Conservation (phyloP, 1,284 basidiomycete genomes). For the Rhodotorula sp. region DNA sequence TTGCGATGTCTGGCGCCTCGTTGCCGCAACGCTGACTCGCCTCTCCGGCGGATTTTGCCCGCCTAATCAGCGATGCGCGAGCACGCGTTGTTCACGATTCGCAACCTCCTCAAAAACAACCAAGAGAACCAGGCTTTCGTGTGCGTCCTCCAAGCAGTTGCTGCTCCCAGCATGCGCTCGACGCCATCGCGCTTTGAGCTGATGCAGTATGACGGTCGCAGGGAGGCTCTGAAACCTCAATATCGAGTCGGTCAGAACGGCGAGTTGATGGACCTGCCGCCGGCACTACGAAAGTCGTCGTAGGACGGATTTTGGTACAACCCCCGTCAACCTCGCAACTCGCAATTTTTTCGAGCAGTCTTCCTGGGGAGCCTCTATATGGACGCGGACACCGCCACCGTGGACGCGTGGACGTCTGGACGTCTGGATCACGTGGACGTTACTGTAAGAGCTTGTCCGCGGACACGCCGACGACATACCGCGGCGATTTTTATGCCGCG, state of each 20-base stretch:
- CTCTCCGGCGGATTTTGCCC: background rate
- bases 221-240: conserved; percentile 27
- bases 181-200: too few relatives aligned
- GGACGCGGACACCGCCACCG: too few relatives aligned
- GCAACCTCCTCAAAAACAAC: conserved; percentile 72
- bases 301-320: too few relatives aligned
- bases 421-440: too few relatives aligned
- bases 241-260: conserved; percentile 26
- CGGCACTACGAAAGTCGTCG: conserved; percentile 26
- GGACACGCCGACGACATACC: too few relatives aligned
- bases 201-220: background rate
- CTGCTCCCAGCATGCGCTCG: background rate
- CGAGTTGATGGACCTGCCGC: conserved; percentile 32
- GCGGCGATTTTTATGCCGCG: too few relatives aligned
- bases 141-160: conserved; percentile 46
- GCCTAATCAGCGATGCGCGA: conserved; percentile 69
- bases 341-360: too few relatives aligned
- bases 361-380: too few relatives aligned
- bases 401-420: too few relatives aligned
- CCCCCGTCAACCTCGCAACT: too few relatives aligned
- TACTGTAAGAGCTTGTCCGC: too few relatives aligned
- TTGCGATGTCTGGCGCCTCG: background rate
- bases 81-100: conserved; percentile 78
- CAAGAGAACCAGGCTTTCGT: conserved; percentile 74
- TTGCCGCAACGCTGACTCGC: background rate